These are phyloP conservation scores for Linum tenue DNA, from an alignment of 345 rosid species.

Conservation along the genomic window DNA sequence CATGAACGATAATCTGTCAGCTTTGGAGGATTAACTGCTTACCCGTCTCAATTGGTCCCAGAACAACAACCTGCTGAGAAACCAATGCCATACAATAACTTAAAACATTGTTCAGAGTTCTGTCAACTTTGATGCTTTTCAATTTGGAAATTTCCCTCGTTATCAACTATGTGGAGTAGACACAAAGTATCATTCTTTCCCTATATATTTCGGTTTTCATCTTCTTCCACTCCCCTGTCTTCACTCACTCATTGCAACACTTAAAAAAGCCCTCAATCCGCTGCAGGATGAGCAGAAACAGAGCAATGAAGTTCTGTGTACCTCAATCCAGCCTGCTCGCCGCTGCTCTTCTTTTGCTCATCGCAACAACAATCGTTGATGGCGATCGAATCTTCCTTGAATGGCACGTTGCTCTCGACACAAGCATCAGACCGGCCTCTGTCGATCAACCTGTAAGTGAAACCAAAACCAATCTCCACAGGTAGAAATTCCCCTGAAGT, in stretches of 20 bases:
- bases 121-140: not conserved
- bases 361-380: constrained; percentile 9
- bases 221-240: not conserved
- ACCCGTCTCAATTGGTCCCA: not conserved
- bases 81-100: not conserved
- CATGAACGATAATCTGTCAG: not conserved
- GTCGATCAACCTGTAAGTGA: constrained; percentile 22
- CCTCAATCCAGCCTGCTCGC: not conserved
- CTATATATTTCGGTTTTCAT: not conserved
- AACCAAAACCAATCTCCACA: not conserved
- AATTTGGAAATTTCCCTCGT: not conserved
- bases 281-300: not conserved
- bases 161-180: not conserved
- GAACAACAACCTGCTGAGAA: not conserved
- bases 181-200: too few relatives aligned
- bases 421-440: constrained; percentile 4
- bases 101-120: not conserved
- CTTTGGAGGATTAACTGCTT: too few relatives aligned
- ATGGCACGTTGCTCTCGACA: constrained; percentile 25
- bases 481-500: not conserved
- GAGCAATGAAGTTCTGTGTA: not conserved
- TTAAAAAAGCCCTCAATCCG: too few relatives aligned
- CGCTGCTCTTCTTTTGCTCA: not conserved
- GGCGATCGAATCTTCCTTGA: constrained; percentile 19
- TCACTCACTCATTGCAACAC: too few relatives aligned